Evolutionary conservation across 345 rosid species (phyloP).

Genomic region (Stellera chamaejasme): DNA sequence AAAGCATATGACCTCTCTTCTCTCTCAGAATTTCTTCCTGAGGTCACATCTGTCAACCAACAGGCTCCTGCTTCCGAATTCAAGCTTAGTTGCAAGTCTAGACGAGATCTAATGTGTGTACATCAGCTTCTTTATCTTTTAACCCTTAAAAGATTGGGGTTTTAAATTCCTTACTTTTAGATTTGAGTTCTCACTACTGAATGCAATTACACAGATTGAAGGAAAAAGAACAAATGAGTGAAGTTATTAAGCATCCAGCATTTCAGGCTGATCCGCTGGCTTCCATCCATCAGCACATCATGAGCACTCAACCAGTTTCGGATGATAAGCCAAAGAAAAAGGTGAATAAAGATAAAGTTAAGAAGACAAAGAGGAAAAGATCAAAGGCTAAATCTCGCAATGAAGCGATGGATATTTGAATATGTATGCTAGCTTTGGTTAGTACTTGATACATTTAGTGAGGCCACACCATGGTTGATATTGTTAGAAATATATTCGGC

Average conservation of each 20-base stretch:
- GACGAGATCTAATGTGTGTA: slow-evolving; percentile 56
- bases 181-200: slow-evolving; percentile 1
- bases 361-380: slow-evolving; percentile 41
- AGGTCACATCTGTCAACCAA: slow-evolving; percentile 32
- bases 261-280: slow-evolving; percentile 69
- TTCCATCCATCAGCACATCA: slow-evolving; percentile 60
- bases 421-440: background rate
- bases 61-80: slow-evolving; percentile 25
- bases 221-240: slow-evolving; percentile 52
- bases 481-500: too few relatives aligned
- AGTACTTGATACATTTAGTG: background rate
- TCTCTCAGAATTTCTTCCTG: slow-evolving; percentile 79
- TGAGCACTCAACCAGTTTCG: slow-evolving; percentile 51
- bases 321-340: slow-evolving; percentile 58
- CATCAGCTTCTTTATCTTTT: background rate
- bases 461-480: background rate
- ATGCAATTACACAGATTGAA: slow-evolving; percentile 32
- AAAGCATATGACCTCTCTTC: slow-evolving; percentile 61
- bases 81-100: slow-evolving; percentile 68
- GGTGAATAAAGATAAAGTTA: slow-evolving; percentile 33
- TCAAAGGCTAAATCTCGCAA: slow-evolving; percentile 16
- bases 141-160: background rate
- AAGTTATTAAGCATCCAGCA: slow-evolving; percentile 58
- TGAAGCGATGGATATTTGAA: slow-evolving; percentile 37
- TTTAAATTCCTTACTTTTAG: background rate